Conservation (phyloP, 108 stramenopile species). For the Nannochloropsis salina region DNA sequence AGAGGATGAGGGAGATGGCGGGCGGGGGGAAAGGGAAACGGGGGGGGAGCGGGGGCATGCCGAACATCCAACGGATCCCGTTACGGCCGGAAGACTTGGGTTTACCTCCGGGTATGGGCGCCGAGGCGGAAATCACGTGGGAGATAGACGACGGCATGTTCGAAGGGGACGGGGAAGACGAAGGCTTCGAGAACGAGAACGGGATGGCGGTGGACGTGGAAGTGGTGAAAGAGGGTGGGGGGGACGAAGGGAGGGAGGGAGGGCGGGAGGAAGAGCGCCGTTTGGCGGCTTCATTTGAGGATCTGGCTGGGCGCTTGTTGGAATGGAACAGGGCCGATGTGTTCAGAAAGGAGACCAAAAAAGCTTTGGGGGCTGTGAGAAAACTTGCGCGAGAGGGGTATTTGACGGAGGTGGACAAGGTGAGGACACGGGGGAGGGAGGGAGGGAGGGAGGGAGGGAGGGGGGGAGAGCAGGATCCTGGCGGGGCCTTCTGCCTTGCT, state of each 20-base stretch:
- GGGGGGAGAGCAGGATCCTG: neutral
- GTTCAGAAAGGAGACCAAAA: neutral
- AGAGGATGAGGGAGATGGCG: slow-evolving; percentile 9
- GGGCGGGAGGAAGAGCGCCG: neutral
- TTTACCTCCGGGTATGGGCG: neutral
- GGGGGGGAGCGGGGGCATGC: neutral
- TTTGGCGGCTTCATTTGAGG: neutral
- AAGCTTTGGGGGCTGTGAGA: neutral
- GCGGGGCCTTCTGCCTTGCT: neutral
- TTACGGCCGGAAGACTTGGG: neutral
- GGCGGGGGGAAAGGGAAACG: neutral
- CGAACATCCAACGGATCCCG: neutral
- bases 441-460: neutral
- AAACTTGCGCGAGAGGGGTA: neutral
- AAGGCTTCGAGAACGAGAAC: neutral
- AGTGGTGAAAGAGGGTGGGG: neutral
- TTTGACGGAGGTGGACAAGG: neutral
- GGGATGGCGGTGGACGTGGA: neutral
- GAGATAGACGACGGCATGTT: neutral
- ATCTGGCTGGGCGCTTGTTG: neutral
- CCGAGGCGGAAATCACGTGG: neutral
- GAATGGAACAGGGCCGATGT: neutral
- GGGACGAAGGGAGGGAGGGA: neutral
- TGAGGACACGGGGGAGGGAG: neutral
- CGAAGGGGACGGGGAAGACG: neutral